A percentile compares a stretch with the other conserved stretches of the same genome.
These are phyloP conservation scores for Leccinum boreale DNA, from an alignment of 768 basidiomycete species.

Conservation along the genomic window DNA sequence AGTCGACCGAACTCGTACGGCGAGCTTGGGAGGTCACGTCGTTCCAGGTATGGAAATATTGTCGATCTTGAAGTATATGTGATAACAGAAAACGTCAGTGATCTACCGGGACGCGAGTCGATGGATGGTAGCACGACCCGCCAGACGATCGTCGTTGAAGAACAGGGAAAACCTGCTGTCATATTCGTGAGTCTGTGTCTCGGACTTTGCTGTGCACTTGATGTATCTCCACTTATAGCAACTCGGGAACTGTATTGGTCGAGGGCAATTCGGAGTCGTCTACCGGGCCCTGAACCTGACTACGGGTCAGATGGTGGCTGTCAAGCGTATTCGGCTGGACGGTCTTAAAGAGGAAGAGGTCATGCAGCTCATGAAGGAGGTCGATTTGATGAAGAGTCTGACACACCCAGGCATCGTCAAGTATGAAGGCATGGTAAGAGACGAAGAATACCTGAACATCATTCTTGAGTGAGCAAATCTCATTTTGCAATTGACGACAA, in stretches of 20 bases:
- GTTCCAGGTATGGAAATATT: constrained; percentile 73
- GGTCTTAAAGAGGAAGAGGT: constrained; percentile 91
- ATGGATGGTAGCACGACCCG: constrained; percentile 63
- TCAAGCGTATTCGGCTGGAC: constrained; percentile 89
- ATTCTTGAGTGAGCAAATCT: constrained; percentile 75
- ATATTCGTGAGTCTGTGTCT: constrained; percentile 65
- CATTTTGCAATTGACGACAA: background rate
- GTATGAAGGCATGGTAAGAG: constrained; percentile 94
- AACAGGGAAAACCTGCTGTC: constrained; percentile 76
- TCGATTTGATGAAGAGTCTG: constrained; percentile 86
- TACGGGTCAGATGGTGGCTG: constrained; percentile 98
- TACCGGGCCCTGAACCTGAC: constrained; percentile 92
- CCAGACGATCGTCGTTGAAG: constrained; percentile 70
- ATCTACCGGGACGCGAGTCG: constrained; percentile 58
- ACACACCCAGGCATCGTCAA: constrained; percentile 96
- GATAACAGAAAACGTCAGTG: constrained; percentile 57
- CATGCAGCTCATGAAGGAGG: constrained; percentile 88
- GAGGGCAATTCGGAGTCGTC: constrained; percentile 95
- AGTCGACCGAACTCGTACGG: constrained; percentile 67
- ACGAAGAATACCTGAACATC: constrained; percentile 85
- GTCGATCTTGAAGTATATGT: constrained; percentile 54
- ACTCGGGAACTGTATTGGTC: constrained; percentile 96
- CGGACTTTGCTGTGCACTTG: constrained; percentile 5
- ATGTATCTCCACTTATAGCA: constrained; percentile 50
- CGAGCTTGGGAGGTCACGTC: constrained; percentile 53